A percentile compares a stretch with the other conserved stretches of the same genome.
phyloP scores from a whole-genome alignment of 805 yeast genomes.

The Kockiozyma suomiensis region DNA sequence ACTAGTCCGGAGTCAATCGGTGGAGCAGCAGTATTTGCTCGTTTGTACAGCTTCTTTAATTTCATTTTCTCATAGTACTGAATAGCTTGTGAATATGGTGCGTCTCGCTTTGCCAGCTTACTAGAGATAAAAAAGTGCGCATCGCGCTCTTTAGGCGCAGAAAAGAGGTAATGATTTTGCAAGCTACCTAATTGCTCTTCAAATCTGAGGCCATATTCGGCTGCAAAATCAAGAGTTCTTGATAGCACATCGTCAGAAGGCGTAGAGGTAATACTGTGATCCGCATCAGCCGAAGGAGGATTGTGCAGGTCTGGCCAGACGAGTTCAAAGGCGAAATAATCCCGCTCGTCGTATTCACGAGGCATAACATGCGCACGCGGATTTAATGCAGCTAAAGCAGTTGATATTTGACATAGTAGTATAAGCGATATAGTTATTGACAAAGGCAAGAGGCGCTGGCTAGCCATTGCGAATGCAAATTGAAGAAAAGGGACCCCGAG shows the following conservation, averaged over 20 bases:
- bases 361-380: constrained; percentile 26
- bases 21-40: constrained; percentile 8
- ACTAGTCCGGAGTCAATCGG: constrained; percentile 58
- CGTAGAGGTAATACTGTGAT: not conserved
- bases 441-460: not conserved
- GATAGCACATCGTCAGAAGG: constrained; percentile 1
- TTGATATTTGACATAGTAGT: not conserved
- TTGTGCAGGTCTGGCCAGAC: constrained; percentile 16
- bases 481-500: not conserved
- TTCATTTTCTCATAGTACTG: constrained; percentile 20
- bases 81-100: not conserved
- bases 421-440: not conserved
- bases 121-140: not conserved
- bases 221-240: constrained; percentile 12
- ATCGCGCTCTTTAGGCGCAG: constrained; percentile 11
- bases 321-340: constrained; percentile 35
- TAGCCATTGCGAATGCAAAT: not conserved
- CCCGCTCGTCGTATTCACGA: constrained; percentile 36
- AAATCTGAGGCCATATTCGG: constrained; percentile 18
- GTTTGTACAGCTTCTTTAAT: constrained; percentile 21
- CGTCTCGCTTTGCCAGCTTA: constrained; percentile 1
- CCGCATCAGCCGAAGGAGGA: not conserved
- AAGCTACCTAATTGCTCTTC: constrained; percentile 29
- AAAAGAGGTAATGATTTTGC: constrained; percentile 24
- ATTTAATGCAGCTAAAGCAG: not conserved